Base-by-base conservation (phyloP, 1,284 basidiomycete genomes). In the Fomitopsis betulina region DNA sequence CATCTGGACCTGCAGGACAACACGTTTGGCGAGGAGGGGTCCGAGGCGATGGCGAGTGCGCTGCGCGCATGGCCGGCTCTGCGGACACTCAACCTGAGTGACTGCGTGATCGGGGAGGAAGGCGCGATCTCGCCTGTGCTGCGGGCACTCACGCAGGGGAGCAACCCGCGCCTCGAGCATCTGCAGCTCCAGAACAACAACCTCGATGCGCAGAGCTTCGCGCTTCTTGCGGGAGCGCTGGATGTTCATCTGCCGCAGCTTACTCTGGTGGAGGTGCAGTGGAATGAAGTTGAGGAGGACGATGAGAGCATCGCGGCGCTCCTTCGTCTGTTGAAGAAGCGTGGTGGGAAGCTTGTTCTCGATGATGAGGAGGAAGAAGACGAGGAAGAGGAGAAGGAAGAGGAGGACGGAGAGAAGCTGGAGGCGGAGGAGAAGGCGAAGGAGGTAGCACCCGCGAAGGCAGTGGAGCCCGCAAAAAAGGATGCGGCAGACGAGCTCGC, bases 1-100 rank as follows among this genome's bases (percentile, higher is more conserved):
- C 77, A 88, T 60, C 83, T 99, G 67, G 96, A 99, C 77, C 75
- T 99, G 55, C 94, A 98, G 74, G 96, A 99, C 75, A 99, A 99
- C 76, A 96, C 95, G 0, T 93, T 95, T 65, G 93, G 91, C 25
- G 81, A 80, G 25, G 82, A 85, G 49, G 94, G 89, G 25, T 83
- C 86, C 25, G 72, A 84, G 56, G 89, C 91, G 9, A 89, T 97
- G 78, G 86, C 92, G 5, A 78, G 80, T 35, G 83, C 88, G 1
- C 75, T 98, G 40, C 70, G 21, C 77, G 45, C 79, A 15, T 98
- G 91, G 90, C 85, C 85, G 0, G 72, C 79, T 5, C 79, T 99
- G 37, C 79, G 81, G 50, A 83, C 81, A 23, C 85, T 99, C 65
- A 94, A 98, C 73, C 79, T 99, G 40, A 95, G 93, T 12, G 96